These are phyloP conservation scores for Trichaptum fuscoviolaceum DNA, from an alignment of 768 basidiomycete species.

Conservation along the genomic window DNA sequence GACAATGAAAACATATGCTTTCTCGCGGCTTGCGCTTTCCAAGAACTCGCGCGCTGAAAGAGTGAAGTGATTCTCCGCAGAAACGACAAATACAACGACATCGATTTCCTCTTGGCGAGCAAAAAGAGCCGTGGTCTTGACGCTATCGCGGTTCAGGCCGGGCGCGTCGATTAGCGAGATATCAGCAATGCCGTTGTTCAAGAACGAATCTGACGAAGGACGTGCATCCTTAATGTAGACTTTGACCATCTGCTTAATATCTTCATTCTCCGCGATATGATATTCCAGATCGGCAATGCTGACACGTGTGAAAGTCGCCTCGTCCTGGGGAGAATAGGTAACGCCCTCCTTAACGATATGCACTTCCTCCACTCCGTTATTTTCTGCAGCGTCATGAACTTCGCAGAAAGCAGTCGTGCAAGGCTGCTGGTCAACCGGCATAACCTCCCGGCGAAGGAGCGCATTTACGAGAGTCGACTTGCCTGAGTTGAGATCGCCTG, in stretches of 20 bases:
- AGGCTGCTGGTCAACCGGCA: conserved; percentile 98
- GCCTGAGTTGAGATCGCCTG: conserved; percentile 96
- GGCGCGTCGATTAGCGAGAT: conserved; percentile 99
- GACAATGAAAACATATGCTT: conserved; percentile 96
- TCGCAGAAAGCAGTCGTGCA: conserved; percentile 97
- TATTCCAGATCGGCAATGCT: conserved; percentile 67
- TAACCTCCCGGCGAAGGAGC: conserved; percentile 80
- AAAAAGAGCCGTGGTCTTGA: conserved; percentile 94
- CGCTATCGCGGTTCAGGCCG: conserved; percentile 90
- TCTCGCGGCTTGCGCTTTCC: conserved; percentile 88
- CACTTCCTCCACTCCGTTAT: conserved; percentile 75
- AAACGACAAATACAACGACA: conserved; percentile 96
- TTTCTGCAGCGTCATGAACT: conserved; percentile 86
- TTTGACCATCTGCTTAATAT: conserved; percentile 71
- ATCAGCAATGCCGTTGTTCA: conserved; percentile 94
- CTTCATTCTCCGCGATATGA: conserved; percentile 61
- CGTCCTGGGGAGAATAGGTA: conserved; percentile 64
- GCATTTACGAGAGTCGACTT: conserved; percentile 99
- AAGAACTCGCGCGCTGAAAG: conserved; percentile 94
- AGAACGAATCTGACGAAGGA: conserved; percentile 72
- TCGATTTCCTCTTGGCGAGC: conserved; percentile 97
- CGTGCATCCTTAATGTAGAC: conserved; percentile 84
- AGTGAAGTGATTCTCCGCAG: conserved; percentile 98
- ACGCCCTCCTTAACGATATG: conserved; percentile 71
- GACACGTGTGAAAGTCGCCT: conserved; percentile 69